Percentiles rank a stretch among this genome's conserved stretches.
phyloP scores from a whole-genome alignment of 768 basidiomycete genomes.

The Termitomyces sp. region DNA sequence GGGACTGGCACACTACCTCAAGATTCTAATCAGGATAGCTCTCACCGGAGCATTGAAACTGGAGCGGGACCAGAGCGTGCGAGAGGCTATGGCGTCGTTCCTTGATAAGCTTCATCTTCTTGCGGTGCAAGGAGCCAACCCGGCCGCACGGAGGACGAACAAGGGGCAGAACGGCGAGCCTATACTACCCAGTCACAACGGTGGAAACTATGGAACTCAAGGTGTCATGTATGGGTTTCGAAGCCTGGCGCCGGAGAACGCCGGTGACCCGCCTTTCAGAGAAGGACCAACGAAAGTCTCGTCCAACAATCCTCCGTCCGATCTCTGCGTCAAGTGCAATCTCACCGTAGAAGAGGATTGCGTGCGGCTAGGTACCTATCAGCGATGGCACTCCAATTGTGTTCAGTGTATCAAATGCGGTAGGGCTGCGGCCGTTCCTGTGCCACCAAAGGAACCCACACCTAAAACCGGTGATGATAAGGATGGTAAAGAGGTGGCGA shows the following conservation, averaged over 20 bases:
- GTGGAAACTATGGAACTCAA: conserved; percentile 73
- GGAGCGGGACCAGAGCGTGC: conserved; percentile 83
- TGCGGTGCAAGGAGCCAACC: conserved; percentile 82
- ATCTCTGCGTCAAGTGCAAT: conserved; percentile 87
- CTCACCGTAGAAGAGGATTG: conserved; percentile 97
- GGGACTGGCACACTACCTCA: conserved; percentile 98
- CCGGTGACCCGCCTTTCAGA: conserved; percentile 82
- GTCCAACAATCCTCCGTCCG: conserved; percentile 76
- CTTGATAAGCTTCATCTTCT: conserved; percentile 92
- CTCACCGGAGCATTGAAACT: conserved; percentile 94
- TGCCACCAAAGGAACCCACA: conserved; percentile 51
- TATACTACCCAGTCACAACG: conserved; percentile 35
- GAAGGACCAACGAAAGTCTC: conserved; percentile 51
- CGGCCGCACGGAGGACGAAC: conserved; percentile 71
- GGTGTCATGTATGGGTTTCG: conserved; percentile 91
- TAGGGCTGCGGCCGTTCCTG: conserved; percentile 64
- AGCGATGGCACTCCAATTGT: conserved; percentile 95
- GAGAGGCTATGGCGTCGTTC: conserved; percentile 84
- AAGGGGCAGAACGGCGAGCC: conserved; percentile 73
- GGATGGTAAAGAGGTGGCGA: conserved; percentile 34
- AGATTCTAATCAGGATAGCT: conserved; percentile 98
- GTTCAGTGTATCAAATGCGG: conserved; percentile 84
- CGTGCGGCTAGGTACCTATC: conserved; percentile 91
- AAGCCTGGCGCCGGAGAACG: conserved; percentile 87
- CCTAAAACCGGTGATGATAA: conserved; percentile 55